Evolutionary conservation across 2,329 filamentous ascomycete genomes (phyloP).

Genomic region (Septoria petroselini): DNA sequence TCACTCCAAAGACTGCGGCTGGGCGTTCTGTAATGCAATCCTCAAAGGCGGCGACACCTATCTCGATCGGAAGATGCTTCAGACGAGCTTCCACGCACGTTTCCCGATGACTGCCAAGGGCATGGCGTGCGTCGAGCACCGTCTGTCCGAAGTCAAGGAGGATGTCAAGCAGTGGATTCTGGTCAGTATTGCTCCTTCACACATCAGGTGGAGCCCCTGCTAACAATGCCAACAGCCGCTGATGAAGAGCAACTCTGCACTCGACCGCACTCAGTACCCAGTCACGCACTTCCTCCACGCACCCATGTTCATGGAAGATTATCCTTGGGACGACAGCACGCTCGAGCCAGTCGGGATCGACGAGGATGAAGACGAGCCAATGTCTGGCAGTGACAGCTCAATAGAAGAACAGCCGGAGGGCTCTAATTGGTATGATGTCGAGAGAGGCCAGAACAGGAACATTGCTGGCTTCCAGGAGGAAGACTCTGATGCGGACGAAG

Average conservation of each 20-base stretch:
- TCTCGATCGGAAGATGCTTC: constrained; percentile 41
- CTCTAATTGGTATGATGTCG: not conserved
- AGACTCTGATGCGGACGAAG: not conserved
- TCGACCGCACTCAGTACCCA: constrained; percentile 39
- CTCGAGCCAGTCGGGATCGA: not conserved
- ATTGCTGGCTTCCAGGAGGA: constrained; percentile 7
- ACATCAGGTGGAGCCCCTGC: not conserved
- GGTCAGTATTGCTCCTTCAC: constrained; percentile 11
- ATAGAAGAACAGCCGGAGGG: not conserved
- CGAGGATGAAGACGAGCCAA: not conserved
- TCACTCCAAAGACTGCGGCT: constrained; percentile 46
- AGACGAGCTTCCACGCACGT: constrained; percentile 39
- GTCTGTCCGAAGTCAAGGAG: constrained; percentile 44
- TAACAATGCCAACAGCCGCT: constrained; percentile 30
- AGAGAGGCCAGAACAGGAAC: not conserved
- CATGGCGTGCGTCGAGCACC: constrained; percentile 42
- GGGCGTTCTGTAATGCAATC: constrained; percentile 45
- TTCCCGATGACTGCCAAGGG: constrained; percentile 47
- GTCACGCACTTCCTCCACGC: constrained; percentile 48
- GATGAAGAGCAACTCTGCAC: constrained; percentile 41
- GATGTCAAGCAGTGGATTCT: constrained; percentile 42
- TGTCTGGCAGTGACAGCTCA: not conserved
- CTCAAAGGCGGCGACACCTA: constrained; percentile 44
- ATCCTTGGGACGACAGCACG: constrained; percentile 39
- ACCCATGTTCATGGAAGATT: constrained; percentile 41